Evolutionary conservation across 2,329 filamentous ascomycete genomes (phyloP).

Genomic region (Neofusicoccum laricinum): DNA sequence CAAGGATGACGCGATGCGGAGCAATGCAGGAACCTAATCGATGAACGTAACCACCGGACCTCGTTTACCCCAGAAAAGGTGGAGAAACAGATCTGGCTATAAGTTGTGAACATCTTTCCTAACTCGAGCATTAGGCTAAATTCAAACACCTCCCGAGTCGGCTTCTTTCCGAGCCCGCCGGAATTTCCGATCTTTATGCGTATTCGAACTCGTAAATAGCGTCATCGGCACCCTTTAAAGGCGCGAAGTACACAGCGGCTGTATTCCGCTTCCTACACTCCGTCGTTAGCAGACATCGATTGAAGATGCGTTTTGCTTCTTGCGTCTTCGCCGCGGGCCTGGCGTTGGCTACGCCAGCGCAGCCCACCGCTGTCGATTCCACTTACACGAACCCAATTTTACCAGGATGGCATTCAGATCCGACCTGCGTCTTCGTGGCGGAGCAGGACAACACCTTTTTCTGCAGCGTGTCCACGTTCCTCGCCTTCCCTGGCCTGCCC

Average conservation of each 20-base stretch:
- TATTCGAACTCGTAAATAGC: background rate
- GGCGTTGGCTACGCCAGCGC: background rate
- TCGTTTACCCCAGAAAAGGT: background rate
- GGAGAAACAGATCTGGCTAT: background rate
- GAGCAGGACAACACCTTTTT: conserved; percentile 36
- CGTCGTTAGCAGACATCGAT: background rate
- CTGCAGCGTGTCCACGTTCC: conserved; percentile 44
- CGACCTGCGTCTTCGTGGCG: conserved; percentile 41
- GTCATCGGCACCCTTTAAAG: too few relatives aligned
- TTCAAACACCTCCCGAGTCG: background rate
- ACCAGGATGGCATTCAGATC: conserved; percentile 46
- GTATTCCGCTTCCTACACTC: too few relatives aligned
- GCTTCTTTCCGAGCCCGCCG: background rate
- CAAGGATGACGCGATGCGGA: background rate
- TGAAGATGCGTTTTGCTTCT: background rate
- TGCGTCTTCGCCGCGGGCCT: background rate
- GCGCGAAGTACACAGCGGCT: too few relatives aligned
- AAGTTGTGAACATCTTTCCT: background rate
- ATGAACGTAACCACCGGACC: background rate
- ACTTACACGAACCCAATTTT: conserved; percentile 35
- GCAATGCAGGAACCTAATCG: background rate
- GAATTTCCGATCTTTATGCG: background rate
- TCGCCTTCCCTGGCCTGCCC: conserved; percentile 44
- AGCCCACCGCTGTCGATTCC: conserved; percentile 20
- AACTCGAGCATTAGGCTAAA: background rate